A percentile compares a stretch with the other conserved stretches of the same genome.
Evolutionary conservation across 495 filamentous ascomycete genomes (phyloP).

Genomic region (Sabuloglossum arenarium): DNA sequence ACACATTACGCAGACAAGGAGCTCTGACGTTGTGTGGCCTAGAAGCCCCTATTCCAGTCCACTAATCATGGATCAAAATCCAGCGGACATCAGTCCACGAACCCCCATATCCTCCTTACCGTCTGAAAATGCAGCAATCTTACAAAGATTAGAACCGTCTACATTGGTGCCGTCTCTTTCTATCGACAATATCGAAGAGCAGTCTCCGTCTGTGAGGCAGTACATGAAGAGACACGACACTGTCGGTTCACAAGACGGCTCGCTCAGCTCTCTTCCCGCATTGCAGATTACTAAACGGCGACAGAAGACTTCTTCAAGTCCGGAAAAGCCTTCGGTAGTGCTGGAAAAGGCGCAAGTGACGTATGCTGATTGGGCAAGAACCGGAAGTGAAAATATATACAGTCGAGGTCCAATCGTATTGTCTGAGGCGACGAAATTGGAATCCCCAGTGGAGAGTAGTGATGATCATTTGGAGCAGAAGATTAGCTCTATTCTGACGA

Average conservation of each 20-base stretch:
- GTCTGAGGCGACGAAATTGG: not conserved
- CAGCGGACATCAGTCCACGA: not conserved
- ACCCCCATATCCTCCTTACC: not conserved
- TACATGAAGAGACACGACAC: not conserved
- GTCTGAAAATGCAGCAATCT: not conserved
- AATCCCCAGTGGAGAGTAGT: not conserved
- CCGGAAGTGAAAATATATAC: not conserved
- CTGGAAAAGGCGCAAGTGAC: not conserved
- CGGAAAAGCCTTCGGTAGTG: not conserved
- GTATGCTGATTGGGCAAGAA: not conserved
- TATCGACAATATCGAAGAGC: not conserved
- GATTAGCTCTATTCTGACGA: constrained; percentile 63
- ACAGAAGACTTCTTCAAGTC: not conserved
- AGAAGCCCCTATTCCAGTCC: not conserved
- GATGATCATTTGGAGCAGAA: constrained; percentile 64
- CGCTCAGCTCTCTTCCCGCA: not conserved
- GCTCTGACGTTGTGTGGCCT: not conserved
- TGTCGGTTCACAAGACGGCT: not conserved
- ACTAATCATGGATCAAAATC: not conserved
- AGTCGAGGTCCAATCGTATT: not conserved
- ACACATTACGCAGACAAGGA: not conserved
- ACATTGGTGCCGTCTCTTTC: not conserved
- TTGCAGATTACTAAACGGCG: not conserved
- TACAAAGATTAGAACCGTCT: not conserved
- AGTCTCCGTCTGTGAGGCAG: not conserved